Percentiles rank a stretch among this genome's conserved stretches.
Evolutionary conservation across 495 filamentous ascomycete species (phyloP).

Genomic region (Antarctomyces pellizariae): DNA sequence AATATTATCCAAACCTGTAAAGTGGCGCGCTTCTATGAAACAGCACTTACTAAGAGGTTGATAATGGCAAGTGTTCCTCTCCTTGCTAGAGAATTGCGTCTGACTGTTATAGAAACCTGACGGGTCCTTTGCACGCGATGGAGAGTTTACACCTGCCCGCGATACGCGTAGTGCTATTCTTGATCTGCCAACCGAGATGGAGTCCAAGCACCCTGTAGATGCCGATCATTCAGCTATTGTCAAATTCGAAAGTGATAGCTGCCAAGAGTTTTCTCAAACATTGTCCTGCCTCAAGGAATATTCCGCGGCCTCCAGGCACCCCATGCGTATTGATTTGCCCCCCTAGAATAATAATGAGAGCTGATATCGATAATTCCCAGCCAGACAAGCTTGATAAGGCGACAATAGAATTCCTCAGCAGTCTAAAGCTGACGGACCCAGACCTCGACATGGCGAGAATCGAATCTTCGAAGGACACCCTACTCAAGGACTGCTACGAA

Average conservation of each 20-base stretch:
- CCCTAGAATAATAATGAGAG: no score
- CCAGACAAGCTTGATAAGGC: background rate
- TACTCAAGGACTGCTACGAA: slow-evolving; percentile 16
- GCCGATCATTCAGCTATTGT: background rate
- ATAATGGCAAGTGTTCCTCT: background rate
- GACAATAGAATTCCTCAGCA: background rate
- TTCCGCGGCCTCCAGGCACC: no score
- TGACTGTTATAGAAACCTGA: slow-evolving; percentile 1
- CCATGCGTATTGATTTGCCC: no score
- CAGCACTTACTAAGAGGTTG: background rate
- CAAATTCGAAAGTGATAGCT: background rate
- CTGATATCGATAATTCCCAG: no score
- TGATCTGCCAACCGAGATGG: background rate
- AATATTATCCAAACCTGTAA: background rate
- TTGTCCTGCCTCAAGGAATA: no score
- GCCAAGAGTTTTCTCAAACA: no score
- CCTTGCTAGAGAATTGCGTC: background rate
- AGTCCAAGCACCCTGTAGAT: background rate
- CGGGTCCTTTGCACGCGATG: background rate
- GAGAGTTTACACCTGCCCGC: background rate
- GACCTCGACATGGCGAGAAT: slow-evolving; percentile 1
- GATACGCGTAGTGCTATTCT: background rate
- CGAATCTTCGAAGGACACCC: slow-evolving; percentile 13
- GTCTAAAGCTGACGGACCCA: background rate
- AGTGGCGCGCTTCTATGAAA: slow-evolving; percentile 1